Evolutionary conservation across 805 yeast genomes (phyloP).

Genomic region (Lipomyces spencermartinsiae): DNA sequence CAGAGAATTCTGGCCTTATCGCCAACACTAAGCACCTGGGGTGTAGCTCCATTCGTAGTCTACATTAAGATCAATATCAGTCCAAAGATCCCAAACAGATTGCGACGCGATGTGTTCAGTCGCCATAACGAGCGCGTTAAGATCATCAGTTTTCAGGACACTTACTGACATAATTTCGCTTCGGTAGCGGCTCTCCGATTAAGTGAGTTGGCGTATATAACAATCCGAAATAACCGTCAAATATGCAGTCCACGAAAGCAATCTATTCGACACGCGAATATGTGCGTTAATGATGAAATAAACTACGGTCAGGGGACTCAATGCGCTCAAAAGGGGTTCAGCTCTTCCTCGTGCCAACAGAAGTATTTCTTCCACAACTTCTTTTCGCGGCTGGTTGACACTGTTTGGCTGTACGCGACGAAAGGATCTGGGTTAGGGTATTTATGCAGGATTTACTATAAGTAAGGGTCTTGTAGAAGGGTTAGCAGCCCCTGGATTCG

Average conservation of each 20-base stretch:
- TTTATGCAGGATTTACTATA: not conserved
- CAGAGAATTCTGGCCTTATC: constrained; percentile 31
- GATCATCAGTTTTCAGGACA: not conserved
- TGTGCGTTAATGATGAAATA: not conserved
- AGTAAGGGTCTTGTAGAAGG: not conserved
- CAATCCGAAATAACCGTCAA: not conserved
- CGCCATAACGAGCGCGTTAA: not conserved
- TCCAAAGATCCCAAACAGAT: not conserved
- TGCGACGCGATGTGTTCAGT: not conserved
- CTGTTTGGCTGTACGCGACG: not conserved
- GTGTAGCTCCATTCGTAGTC: constrained; percentile 31
- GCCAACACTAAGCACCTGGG: constrained; percentile 17
- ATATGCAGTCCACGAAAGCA: not conserved
- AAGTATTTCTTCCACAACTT: not conserved
- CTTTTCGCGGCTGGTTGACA: not conserved
- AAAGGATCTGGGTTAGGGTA: not conserved
- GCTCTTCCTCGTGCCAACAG: not conserved
- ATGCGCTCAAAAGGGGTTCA: not conserved
- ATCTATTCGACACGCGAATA: not conserved
- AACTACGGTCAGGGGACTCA: not conserved
- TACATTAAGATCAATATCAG: constrained; percentile 5
- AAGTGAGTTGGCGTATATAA: not conserved
- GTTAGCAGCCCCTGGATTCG: not conserved
- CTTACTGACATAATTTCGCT: not conserved
- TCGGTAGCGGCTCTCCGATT: not conserved